Percentiles rank a stretch among this genome's conserved stretches.
Conservation (phyloP, 2,329 filamentous ascomycete genomes). For the Xylariaceae sp. region DNA sequence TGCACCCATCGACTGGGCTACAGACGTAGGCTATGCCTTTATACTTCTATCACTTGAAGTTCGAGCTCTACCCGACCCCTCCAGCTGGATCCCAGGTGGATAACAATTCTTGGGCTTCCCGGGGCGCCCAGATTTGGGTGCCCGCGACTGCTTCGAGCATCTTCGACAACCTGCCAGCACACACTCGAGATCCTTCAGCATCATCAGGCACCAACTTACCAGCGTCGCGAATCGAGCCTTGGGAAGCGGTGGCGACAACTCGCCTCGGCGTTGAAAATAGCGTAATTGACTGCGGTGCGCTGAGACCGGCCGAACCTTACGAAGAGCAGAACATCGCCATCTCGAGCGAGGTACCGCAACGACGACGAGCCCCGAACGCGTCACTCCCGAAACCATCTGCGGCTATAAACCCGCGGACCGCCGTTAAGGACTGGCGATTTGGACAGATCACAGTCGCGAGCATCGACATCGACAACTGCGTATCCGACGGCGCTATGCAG, state of each 20-base stretch:
- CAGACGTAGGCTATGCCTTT: slow-evolving; percentile 47
- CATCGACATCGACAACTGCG: slow-evolving; percentile 59
- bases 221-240: slow-evolving; percentile 9
- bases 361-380: slow-evolving; percentile 36
- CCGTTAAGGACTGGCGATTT: slow-evolving; percentile 71
- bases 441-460: slow-evolving; percentile 73
- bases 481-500: slow-evolving; percentile 30
- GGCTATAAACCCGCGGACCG: slow-evolving; percentile 44
- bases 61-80: slow-evolving; percentile 55
- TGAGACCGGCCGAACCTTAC: slow-evolving; percentile 32
- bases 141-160: slow-evolving; percentile 46
- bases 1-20: slow-evolving; percentile 3
- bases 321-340: slow-evolving; percentile 36
- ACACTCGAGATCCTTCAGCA: slow-evolving; percentile 33
- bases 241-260: slow-evolving; percentile 16
- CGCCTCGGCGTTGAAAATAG: slow-evolving; percentile 18
- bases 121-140: slow-evolving; percentile 41
- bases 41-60: slow-evolving; percentile 61
- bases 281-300: slow-evolving; percentile 48
- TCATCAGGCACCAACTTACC: slow-evolving; percentile 7
- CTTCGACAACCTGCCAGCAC: slow-evolving; percentile 52
- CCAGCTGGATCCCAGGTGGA: slow-evolving; percentile 30
- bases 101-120: slow-evolving; percentile 10
- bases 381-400: slow-evolving; percentile 40
- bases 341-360: slow-evolving; percentile 38